Percentiles rank a stretch among this genome's conserved stretches.
These are phyloP conservation scores for Penicillium corylophilum DNA, from an alignment of 2,329 filamentous ascomycete genomes.

Conservation along the genomic window DNA sequence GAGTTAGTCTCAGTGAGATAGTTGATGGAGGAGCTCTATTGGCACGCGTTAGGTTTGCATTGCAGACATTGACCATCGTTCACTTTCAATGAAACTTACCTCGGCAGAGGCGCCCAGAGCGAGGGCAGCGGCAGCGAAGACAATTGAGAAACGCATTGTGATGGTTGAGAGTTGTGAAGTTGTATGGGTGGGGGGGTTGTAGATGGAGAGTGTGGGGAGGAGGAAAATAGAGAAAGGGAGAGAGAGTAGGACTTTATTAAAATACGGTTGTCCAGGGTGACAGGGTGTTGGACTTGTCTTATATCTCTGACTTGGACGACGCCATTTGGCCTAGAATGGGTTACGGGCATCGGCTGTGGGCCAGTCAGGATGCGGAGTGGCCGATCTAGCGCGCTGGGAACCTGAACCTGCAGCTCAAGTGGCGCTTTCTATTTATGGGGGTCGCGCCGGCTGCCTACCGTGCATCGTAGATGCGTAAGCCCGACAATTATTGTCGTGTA, in stretches of 20 bases:
- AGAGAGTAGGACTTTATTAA: neutral
- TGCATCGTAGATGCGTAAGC: slow-evolving; percentile 13
- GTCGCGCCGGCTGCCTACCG: slow-evolving; percentile 15
- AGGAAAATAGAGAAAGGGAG: slow-evolving; percentile 2
- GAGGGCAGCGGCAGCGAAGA: slow-evolving; percentile 46
- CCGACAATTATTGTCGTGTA: neutral
- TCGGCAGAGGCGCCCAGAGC: slow-evolving; percentile 34
- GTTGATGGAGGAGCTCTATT: slow-evolving; percentile 43
- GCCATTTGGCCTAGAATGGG: slow-evolving; percentile 1
- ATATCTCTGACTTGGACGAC: neutral
- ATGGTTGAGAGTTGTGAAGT: slow-evolving; percentile 13
- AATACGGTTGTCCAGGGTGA: slow-evolving; percentile 13
- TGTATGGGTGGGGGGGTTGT: slow-evolving; percentile 4
- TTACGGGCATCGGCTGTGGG: slow-evolving; percentile 2
- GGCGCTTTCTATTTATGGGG: slow-evolving; percentile 19
- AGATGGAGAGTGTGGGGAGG: slow-evolving; percentile 4
- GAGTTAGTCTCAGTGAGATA: slow-evolving; percentile 52
- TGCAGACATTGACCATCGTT: neutral
- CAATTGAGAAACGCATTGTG: slow-evolving; percentile 49
- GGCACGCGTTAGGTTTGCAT: slow-evolving; percentile 1
- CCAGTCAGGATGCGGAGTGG: slow-evolving; percentile 15
- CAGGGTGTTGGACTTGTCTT: neutral
- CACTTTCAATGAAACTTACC: slow-evolving; percentile 24
- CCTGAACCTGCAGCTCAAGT: slow-evolving; percentile 15
- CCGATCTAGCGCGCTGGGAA: neutral